Percentiles rank a stretch among this genome's conserved stretches.
Conservation (phyloP, 768 basidiomycete genomes). For the Russula abietina region DNA sequence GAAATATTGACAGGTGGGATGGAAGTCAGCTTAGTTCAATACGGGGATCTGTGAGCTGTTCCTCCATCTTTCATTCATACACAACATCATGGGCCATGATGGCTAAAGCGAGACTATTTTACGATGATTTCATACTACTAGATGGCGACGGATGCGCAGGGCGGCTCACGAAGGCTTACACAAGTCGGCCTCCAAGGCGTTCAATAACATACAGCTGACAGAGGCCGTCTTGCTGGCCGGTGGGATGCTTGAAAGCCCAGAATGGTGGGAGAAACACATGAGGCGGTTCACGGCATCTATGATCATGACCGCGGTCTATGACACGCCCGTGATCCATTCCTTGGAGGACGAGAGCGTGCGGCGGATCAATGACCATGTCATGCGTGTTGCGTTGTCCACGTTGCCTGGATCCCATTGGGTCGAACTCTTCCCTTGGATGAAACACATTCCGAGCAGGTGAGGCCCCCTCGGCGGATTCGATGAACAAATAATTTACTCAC, state of each 20-base stretch:
- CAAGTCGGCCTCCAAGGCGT: slow-evolving; percentile 16
- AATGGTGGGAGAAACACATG: slow-evolving; percentile 20
- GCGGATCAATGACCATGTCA: slow-evolving; percentile 21
- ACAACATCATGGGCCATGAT: no score
- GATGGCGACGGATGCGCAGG: slow-evolving; percentile 20
- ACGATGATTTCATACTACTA: slow-evolving; percentile 1
- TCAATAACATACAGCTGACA: slow-evolving; percentile 17
- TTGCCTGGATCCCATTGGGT: slow-evolving; percentile 21
- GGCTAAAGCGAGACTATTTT: background rate
- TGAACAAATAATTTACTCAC: no score
- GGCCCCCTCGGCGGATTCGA: background rate
- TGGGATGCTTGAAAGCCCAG: slow-evolving; percentile 14
- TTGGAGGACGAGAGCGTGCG: slow-evolving; percentile 14
- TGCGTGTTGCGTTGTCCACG: slow-evolving; percentile 12
- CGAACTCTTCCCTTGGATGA: slow-evolving; percentile 24
- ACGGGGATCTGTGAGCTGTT: slow-evolving; percentile 17
- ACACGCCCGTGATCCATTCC: slow-evolving; percentile 15
- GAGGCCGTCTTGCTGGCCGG: slow-evolving; percentile 17
- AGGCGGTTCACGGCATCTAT: slow-evolving; percentile 23
- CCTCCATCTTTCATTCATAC: background rate
- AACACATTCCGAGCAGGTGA: slow-evolving; percentile 20
- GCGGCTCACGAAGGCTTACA: slow-evolving; percentile 23
- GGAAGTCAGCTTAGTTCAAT: slow-evolving; percentile 20
- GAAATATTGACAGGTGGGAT: slow-evolving; percentile 22
- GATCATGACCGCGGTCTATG: slow-evolving; percentile 24